Evolutionary conservation across 2,329 filamentous ascomycete species (phyloP).

Genomic region (Basipetospora chlamydospora): DNA sequence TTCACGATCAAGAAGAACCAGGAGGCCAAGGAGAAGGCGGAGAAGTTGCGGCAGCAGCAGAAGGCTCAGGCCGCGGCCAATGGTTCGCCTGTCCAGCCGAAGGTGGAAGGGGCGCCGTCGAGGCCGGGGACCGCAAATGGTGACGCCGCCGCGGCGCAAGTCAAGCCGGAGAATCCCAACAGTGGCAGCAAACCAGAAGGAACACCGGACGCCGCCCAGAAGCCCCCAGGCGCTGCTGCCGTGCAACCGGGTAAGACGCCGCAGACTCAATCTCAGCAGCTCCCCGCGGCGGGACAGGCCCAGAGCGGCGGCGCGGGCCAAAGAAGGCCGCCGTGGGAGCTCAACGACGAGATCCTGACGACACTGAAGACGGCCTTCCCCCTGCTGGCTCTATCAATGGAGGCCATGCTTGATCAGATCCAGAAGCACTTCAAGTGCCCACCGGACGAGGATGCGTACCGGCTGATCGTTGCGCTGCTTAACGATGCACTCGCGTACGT

Average conservation of each 20-base stretch:
- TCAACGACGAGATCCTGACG: conserved; percentile 89
- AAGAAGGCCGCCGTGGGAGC: conserved; percentile 85
- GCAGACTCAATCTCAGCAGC: neutral
- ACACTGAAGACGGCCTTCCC: conserved; percentile 95
- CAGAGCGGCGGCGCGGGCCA: conserved; percentile 19
- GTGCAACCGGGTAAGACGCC: neutral
- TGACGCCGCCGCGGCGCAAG: conserved; percentile 12
- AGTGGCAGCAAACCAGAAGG: conserved; percentile 5
- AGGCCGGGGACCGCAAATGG: conserved; percentile 37
- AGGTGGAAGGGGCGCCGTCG: conserved; percentile 25
- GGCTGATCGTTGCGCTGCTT: conserved; percentile 89
- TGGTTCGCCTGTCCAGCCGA: conserved; percentile 32
- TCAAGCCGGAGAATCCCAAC: conserved; percentile 30
- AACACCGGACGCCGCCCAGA: conserved; percentile 7
- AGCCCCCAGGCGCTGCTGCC: neutral
- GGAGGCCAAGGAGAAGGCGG: conserved; percentile 53
- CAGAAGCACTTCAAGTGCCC: conserved; percentile 99
- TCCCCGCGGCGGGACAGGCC: neutral
- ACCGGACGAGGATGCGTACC: conserved; percentile 93
- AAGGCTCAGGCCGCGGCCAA: conserved; percentile 28
- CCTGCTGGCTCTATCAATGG: conserved; percentile 90
- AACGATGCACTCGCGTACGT: conserved; percentile 94
- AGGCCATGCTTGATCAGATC: conserved; percentile 98
- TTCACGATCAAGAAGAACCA: conserved; percentile 79
- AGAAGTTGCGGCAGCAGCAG: conserved; percentile 20